Evolutionary conservation across 2,329 filamentous ascomycete species (phyloP).

Genomic region (Hypomyces rosellus): DNA sequence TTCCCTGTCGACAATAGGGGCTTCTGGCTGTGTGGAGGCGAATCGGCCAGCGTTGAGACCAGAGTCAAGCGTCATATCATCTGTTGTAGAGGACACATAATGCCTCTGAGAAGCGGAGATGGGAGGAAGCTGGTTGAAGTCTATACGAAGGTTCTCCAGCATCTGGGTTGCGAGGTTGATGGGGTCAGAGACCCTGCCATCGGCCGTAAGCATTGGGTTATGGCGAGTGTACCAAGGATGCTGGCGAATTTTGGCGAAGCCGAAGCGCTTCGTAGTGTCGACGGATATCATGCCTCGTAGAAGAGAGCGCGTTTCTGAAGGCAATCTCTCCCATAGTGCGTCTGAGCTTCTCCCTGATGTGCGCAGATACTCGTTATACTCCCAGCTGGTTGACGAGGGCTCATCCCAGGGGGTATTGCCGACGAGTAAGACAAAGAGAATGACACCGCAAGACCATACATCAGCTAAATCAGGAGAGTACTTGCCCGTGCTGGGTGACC

Average conservation of each 20-base stretch:
- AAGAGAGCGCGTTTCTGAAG: constrained; percentile 67
- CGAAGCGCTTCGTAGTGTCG: constrained; percentile 68
- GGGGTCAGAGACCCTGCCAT: constrained; percentile 72
- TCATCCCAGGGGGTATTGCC: constrained; percentile 98
- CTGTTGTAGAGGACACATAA: constrained; percentile 22
- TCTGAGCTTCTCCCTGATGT: constrained; percentile 78
- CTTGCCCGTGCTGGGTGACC: constrained; percentile 44
- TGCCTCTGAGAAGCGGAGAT: constrained; percentile 41
- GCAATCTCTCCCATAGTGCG: constrained; percentile 76
- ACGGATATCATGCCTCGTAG: constrained; percentile 90
- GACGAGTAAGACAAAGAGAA: constrained; percentile 91
- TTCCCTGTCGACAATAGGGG: constrained; percentile 60
- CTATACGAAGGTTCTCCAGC: constrained; percentile 84
- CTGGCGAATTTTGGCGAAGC: constrained; percentile 76
- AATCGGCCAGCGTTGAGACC: constrained; percentile 43
- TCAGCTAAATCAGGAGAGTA: constrained; percentile 79
- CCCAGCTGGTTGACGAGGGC: constrained; percentile 77
- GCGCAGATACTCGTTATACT: constrained; percentile 81
- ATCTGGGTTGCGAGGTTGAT: constrained; percentile 87
- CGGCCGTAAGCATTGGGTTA: constrained; percentile 68
- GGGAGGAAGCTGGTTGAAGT: constrained; percentile 66
- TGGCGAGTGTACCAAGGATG: constrained; percentile 91
- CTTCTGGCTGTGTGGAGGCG: constrained; percentile 81
- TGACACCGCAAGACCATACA: constrained; percentile 96
- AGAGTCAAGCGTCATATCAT: constrained; percentile 67